Evolutionary conservation across 148 eudicot species (phyloP), one percentile per base, ranked within the genome.

Genomic region (Rhododendron griersonianum): DNA sequence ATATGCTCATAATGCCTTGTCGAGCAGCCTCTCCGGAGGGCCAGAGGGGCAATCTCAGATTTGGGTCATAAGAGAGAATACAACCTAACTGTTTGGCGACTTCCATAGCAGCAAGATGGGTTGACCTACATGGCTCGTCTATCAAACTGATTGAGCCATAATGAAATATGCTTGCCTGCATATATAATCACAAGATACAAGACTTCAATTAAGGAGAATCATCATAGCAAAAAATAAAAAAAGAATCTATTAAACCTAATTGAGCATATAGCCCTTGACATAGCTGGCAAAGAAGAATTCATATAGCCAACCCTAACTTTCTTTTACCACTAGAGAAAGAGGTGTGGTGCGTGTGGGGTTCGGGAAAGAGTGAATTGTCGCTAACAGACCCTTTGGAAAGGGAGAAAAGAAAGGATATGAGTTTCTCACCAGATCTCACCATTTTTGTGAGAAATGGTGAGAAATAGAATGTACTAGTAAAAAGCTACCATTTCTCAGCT

Each of bases 111-210:
- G 94, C 92, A 82, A 91, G 92, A 83, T 96, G 99, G 55, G 98
- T 91, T 81, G 98, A 93, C 75, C 91, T 94, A 89, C 98, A 95
- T 13, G 99, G 99, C 84, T 96, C 98, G 15, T 90, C 94, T 41
- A 94, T 95, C 91, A 95, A 93, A 84, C 97, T 94, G 80, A 94
- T 95, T 28, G 98, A 95, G 45, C 98, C 99, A 87, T 92, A 95
- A 89, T 95, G 98, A 81, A 96, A 96, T 81, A 96, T 92, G 59
- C 80, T 88, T 11, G 98, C 99, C 99, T 95, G 87, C 86, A 89
- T 90, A 85, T 61, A 61, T 23, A 61, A 61, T 61, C 23, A 21
- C 67, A 61, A 5, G 67, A 23, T 23, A 61, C 9, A 21, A 6
- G 67, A 21, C 18, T 61, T 21, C 67, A 23, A 61, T 61, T 61